Evolutionary conservation across 352 stramenopile species (phyloP), one percentile per base, ranked within the genome.

Genomic region (Elongisporangium prolatum): DNA sequence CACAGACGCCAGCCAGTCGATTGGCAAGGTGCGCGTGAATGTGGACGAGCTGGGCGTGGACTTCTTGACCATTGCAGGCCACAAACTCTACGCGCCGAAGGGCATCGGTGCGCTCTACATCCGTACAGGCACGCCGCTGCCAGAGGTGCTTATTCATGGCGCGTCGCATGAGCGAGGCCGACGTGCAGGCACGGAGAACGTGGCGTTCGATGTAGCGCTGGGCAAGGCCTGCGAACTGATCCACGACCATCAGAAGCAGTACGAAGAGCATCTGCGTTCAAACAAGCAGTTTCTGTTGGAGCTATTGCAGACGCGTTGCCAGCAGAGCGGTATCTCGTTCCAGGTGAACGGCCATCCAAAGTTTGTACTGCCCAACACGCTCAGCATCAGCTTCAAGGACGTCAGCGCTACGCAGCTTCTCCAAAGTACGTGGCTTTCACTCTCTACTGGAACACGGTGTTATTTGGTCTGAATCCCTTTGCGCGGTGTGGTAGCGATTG

Each of bases 11-110:
- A 97, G 93, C 24, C 97, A 99, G 66, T 93, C 94, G 8, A 80
- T 98, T 40, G 97, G 97, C 25, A 99, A 99, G 70, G 80, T 98
- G 20, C 85, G 72, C 20, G 81, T 97, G 34, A 75, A 80, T 25
- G 85, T 98, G 18, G 61, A 86, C 6, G 70, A 84, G 9, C 73
- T 96, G 5, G 75, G 80, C 48, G 89, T 98, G 21, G 96, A 99
- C 62, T 89, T 99, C 70, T 71, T 99, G 21, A 98, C 95, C 0
- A 68, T 99, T 37, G 96, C 98, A 0, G 97, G 96, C 5, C 97
- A 99, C 74, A 99, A 99, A 71, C 85, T 99, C 57, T 98, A 98
- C 57, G 96, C 94, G 6, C 97, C 97, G 5, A 99, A 99, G 60
- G 86, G 87, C 16, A 74, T 96, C 47, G 86, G 86, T 13, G 85